These are phyloP conservation scores for Talaromyces sp. DNA, from an alignment of 2,329 filamentous ascomycete genomes.

Conservation along the genomic window DNA sequence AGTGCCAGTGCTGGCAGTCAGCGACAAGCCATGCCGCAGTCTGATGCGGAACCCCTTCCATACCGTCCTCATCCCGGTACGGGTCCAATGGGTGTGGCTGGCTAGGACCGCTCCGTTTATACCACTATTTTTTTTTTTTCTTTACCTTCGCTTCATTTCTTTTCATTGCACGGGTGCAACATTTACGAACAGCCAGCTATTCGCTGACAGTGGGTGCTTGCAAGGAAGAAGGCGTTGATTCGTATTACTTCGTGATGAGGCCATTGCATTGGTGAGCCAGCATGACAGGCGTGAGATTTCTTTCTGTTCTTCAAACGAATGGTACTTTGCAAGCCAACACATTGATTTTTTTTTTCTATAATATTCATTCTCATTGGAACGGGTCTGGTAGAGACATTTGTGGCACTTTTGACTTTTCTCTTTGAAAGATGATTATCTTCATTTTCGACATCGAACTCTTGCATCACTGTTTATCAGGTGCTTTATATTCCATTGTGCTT, in stretches of 20 bases:
- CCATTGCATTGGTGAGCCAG: conserved; percentile 18
- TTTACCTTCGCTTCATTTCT: neutral
- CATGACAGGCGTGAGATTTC: conserved; percentile 18
- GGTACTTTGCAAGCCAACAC: neutral
- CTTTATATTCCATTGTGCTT: neutral
- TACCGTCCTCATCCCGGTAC: conserved; percentile 37
- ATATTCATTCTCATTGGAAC: neutral
- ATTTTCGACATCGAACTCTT: neutral
- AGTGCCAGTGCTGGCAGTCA: conserved; percentile 37
- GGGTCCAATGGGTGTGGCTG: conserved; percentile 40
- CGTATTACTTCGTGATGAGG: conserved; percentile 15
- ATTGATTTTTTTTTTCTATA: conserved; percentile 3
- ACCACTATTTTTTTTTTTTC: neutral
- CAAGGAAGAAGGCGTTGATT: conserved; percentile 19
- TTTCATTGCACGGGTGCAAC: conserved; percentile 14
- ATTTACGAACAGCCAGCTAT: conserved; percentile 12
- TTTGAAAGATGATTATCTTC: conserved; percentile 8
- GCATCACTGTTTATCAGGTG: neutral
- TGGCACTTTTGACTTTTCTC: neutral
- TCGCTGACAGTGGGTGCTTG: conserved; percentile 13
- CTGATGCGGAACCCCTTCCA: conserved; percentile 33
- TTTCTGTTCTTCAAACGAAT: neutral
- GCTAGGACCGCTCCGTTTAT: conserved; percentile 22
- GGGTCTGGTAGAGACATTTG: neutral
- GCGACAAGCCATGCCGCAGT: conserved; percentile 22